Evolutionary conservation across 2,329 filamentous ascomycete species (phyloP).

Genomic region (Fusarium oxysporum): DNA sequence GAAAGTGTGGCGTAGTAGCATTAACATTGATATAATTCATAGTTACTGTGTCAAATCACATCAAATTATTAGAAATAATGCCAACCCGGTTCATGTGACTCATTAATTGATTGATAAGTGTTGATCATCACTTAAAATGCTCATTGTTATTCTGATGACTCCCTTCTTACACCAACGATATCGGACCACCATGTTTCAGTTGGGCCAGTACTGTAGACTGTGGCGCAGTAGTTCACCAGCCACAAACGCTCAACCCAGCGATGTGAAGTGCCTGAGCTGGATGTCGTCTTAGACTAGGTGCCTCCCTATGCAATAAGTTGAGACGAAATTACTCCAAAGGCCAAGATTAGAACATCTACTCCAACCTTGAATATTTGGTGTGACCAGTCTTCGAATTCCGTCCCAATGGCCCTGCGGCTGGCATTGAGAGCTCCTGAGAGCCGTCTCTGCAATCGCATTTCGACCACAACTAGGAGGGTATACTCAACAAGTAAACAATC

Average conservation of each 20-base stretch:
- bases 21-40: background rate
- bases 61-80: background rate
- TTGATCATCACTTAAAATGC: background rate
- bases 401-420: constrained; percentile 41
- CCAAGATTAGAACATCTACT: background rate
- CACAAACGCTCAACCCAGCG: constrained; percentile 2
- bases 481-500: constrained; percentile 33
- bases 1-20: constrained; percentile 20
- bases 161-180: constrained; percentile 1
- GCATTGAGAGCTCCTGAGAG: constrained; percentile 36
- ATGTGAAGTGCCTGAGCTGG: background rate
- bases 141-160: background rate
- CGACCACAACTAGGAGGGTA: constrained; percentile 32
- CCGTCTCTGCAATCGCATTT: constrained; percentile 25
- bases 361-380: background rate
- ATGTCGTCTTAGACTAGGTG: constrained; percentile 21
- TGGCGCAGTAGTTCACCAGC: constrained; percentile 6
- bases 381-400: background rate
- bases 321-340: background rate
- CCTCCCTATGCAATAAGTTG: background rate
- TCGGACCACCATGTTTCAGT: background rate
- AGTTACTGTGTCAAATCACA: background rate
- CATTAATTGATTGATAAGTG: background rate
- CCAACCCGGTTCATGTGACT: background rate
- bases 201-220: background rate